A percentile compares a stretch with the other conserved stretches of the same genome.
These are phyloP conservation scores for Cladorrhinum sp. DNA, from an alignment of 2,329 filamentous ascomycete species.

Conservation along the genomic window DNA sequence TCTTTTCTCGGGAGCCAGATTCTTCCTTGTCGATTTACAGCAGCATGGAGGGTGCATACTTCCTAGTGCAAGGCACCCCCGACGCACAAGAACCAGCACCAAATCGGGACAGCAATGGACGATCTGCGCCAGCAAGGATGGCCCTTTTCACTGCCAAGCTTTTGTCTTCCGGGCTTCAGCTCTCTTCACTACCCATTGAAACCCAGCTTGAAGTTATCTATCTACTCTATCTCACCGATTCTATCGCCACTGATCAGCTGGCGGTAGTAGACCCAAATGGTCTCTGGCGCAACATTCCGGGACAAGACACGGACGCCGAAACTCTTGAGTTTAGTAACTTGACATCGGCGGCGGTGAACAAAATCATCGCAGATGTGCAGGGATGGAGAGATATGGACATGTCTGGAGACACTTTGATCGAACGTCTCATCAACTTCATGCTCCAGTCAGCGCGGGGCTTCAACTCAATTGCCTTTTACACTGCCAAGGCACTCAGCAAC, in stretches of 20 bases:
- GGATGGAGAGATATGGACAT: slow-evolving; percentile 39
- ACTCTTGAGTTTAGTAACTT: slow-evolving; percentile 45
- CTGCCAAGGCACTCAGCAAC: slow-evolving; percentile 49
- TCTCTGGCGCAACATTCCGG: slow-evolving; percentile 44
- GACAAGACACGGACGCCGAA: slow-evolving; percentile 36
- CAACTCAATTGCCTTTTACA: slow-evolving; percentile 49
- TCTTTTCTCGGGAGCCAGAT: slow-evolving; percentile 53
- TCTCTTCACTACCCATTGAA: slow-evolving; percentile 39
- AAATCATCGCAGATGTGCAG: slow-evolving; percentile 33
- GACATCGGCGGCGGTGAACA: slow-evolving; percentile 38
- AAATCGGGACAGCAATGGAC: slow-evolving; percentile 63
- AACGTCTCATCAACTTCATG: slow-evolving; percentile 44
- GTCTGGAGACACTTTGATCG: slow-evolving; percentile 35
- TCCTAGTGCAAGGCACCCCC: slow-evolving; percentile 49
- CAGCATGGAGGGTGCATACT: slow-evolving; percentile 66
- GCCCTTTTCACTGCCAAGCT: slow-evolving; percentile 66
- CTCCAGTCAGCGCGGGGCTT: slow-evolving; percentile 42
- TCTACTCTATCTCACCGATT: slow-evolving; percentile 48
- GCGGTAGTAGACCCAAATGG: slow-evolving; percentile 42
- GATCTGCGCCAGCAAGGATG: slow-evolving; percentile 72
- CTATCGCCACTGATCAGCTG: slow-evolving; percentile 54
- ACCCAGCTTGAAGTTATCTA: slow-evolving; percentile 51
- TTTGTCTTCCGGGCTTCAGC: slow-evolving; percentile 42
- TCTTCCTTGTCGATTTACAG: slow-evolving; percentile 72
- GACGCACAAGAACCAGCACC: slow-evolving; percentile 19